A percentile compares a stretch with the other conserved stretches of the same genome.
phyloP scores from a whole-genome alignment of 176 grass and related monocot species.

The Juncus effusus region DNA sequence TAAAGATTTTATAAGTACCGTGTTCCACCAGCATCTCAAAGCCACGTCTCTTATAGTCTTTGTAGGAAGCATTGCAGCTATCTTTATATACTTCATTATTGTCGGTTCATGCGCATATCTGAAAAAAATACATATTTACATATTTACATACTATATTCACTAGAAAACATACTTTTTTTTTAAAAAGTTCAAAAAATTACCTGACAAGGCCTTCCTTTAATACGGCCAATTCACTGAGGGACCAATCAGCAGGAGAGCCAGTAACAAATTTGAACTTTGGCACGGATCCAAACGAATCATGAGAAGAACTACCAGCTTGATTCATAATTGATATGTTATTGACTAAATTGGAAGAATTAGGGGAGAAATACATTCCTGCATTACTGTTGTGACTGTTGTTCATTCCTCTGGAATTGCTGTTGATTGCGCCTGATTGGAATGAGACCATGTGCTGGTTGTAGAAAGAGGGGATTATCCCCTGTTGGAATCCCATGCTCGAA shows the following conservation, averaged over 20 bases:
- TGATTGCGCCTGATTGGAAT: constrained; percentile 57
- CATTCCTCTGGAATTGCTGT: constrained; percentile 32
- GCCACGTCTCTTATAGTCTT: constrained; percentile 96
- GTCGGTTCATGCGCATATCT: constrained; percentile 74
- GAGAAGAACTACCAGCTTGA: constrained; percentile 48
- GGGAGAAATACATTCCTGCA: constrained; percentile 37
- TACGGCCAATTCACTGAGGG: constrained; percentile 46
- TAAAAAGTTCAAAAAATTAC: constrained; percentile 30
- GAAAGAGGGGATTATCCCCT: constrained; percentile 51
- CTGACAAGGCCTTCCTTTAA: constrained; percentile 68
- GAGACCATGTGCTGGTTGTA: constrained; percentile 80
- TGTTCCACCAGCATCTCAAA: constrained; percentile 67
- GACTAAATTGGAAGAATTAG: constrained; percentile 28
- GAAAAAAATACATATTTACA: constrained; percentile 17
- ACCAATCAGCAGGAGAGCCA: constrained; percentile 53
- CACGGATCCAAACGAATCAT: constrained; percentile 30
- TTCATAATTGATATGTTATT: constrained; percentile 37
- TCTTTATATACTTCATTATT: constrained; percentile 98
- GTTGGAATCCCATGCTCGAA: constrained; percentile 78
- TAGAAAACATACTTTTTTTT: constrained; percentile 1
- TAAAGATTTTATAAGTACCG: constrained; percentile 42
- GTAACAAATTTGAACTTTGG: constrained; percentile 65
- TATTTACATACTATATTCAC: constrained; percentile 14
- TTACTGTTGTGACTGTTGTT: constrained; percentile 35
- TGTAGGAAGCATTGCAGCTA: constrained; percentile 78